These are phyloP conservation scores for Pholiota microspora DNA, from an alignment of 768 basidiomycete species.

Conservation along the genomic window DNA sequence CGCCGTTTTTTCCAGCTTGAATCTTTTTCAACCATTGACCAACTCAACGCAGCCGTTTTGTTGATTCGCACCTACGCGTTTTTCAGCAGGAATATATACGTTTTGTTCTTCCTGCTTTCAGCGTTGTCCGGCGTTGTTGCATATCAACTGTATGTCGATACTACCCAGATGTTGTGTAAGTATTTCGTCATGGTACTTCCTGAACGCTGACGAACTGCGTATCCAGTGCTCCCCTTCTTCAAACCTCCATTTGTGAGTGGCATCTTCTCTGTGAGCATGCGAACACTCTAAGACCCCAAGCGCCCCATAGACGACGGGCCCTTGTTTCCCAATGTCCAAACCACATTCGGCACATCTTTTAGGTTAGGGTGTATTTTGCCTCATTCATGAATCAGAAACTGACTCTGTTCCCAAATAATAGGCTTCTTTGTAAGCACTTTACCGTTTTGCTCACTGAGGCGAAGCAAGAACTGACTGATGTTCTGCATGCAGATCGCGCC, in stretches of 20 bases:
- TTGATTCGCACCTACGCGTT: conserved; percentile 85
- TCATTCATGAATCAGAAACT: conserved; percentile 6
- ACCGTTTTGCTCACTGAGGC: neutral
- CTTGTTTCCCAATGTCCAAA: conserved; percentile 80
- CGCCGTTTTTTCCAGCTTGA: conserved; percentile 18
- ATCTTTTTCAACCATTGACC: conserved; percentile 11
- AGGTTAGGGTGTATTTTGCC: conserved; percentile 39
- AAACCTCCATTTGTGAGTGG: conserved; percentile 58
- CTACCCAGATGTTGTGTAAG: conserved; percentile 75
- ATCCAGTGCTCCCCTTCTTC: conserved; percentile 61
- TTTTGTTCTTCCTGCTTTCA: conserved; percentile 61
- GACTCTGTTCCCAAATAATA: conserved; percentile 21
- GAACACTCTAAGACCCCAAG: neutral
- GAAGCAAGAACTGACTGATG: conserved; percentile 8
- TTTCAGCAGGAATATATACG: conserved; percentile 73
- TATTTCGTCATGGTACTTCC: conserved; percentile 8
- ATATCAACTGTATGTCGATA: conserved; percentile 80
- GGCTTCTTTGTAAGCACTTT: conserved; percentile 55
- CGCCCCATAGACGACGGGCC: conserved; percentile 48
- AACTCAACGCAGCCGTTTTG: conserved; percentile 53
- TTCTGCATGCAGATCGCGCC: conserved; percentile 63
- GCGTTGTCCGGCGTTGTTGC: conserved; percentile 73
- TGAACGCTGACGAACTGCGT: conserved; percentile 8
- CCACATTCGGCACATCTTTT: conserved; percentile 82
- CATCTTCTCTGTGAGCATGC: neutral